phyloP scores from a whole-genome alignment of 768 basidiomycete species.

The Psilocybe azurescens region DNA sequence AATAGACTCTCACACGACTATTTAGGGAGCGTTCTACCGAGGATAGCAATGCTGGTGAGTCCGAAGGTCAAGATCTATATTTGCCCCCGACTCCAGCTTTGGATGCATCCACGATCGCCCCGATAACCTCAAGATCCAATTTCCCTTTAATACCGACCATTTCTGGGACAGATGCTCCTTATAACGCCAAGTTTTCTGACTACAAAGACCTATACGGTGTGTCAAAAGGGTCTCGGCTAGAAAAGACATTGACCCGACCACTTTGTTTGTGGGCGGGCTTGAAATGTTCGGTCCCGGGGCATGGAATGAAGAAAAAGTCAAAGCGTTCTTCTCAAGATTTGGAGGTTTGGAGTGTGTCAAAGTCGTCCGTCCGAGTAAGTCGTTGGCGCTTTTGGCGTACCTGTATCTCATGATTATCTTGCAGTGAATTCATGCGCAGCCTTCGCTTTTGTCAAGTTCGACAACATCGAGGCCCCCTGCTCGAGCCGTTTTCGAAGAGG shows the following conservation, averaged over 20 bases:
- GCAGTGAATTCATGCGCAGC: constrained; percentile 68
- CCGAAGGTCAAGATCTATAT: constrained; percentile 42
- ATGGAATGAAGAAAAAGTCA: constrained; percentile 74
- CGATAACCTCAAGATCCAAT: constrained; percentile 51
- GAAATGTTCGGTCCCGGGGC: constrained; percentile 64
- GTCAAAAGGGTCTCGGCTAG: constrained; percentile 26
- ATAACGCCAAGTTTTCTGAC: constrained; percentile 28
- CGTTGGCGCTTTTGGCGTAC: neutral
- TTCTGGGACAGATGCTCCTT: constrained; percentile 31
- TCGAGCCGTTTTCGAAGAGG: constrained; percentile 72
- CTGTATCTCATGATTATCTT: neutral
- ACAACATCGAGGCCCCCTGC: constrained; percentile 63
- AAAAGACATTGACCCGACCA: constrained; percentile 63
- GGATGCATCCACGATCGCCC: constrained; percentile 54
- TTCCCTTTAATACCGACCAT: constrained; percentile 57
- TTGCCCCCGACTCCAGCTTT: constrained; percentile 49
- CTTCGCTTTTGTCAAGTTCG: constrained; percentile 81
- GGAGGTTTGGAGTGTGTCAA: constrained; percentile 70
- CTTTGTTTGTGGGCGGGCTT: constrained; percentile 80
- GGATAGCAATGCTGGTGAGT: neutral
- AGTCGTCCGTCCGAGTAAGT: constrained; percentile 68
- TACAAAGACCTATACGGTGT: constrained; percentile 26
- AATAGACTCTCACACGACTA: neutral
- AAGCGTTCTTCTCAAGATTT: constrained; percentile 63
- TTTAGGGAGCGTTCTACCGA: constrained; percentile 1